These are phyloP conservation scores for Russula griseocarnosa DNA, from an alignment of 768 basidiomycete species.

Conservation along the genomic window DNA sequence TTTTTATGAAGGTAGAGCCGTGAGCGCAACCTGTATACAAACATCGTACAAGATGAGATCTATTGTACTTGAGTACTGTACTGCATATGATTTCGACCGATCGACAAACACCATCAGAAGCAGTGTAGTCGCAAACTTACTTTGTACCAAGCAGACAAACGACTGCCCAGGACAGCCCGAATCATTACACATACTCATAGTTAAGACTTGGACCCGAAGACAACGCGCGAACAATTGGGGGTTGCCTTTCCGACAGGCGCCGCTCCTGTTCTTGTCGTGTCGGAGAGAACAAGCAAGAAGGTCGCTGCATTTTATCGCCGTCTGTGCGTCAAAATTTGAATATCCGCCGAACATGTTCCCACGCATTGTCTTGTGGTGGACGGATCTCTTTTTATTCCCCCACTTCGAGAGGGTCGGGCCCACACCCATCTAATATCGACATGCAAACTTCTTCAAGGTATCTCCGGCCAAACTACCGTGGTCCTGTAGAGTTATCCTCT, in stretches of 20 bases:
- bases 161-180: neutral
- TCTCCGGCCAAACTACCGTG: neutral
- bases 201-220: too few relatives aligned
- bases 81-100: neutral
- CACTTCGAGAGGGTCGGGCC: neutral
- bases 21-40: neutral
- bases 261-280: too few relatives aligned
- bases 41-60: neutral
- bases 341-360: neutral
- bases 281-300: neutral
- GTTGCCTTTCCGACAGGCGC: neutral
- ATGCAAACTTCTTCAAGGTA: neutral
- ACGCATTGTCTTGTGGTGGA: neutral
- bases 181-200: neutral
- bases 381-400: neutral
- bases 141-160: too few relatives aligned
- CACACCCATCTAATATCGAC: neutral
- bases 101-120: neutral
- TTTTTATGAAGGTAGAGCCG: too few relatives aligned
- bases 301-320: neutral
- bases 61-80: neutral
- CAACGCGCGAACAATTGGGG: neutral
- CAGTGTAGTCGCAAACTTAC: neutral
- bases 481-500: neutral
- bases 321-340: constrained; percentile 1